Percentiles rank a stretch among this genome's conserved stretches.
These are phyloP conservation scores for Eragrostis nindensis DNA, from an alignment of 176 grass and related monocot species.

Conservation along the genomic window DNA sequence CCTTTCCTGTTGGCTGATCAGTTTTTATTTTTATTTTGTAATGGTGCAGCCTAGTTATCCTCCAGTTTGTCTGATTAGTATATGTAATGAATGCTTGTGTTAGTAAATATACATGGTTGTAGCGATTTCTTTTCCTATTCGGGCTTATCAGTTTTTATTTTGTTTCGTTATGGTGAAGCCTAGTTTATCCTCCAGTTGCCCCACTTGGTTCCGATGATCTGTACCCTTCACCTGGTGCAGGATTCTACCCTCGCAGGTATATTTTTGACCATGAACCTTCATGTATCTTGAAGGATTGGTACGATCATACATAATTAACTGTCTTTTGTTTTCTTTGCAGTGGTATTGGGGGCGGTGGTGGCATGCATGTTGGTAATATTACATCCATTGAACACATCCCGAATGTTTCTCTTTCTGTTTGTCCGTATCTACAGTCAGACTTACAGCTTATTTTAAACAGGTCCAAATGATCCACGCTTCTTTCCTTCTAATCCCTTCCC, in stretches of 20 bases:
- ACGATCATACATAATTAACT: constrained; percentile 6
- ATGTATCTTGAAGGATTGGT: background rate
- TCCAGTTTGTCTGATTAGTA: too few relatives aligned
- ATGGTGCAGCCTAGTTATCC: too few relatives aligned
- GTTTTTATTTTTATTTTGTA: too few relatives aligned
- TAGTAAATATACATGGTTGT: too few relatives aligned
- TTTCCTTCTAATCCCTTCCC: constrained; percentile 67
- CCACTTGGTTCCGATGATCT: constrained; percentile 70
- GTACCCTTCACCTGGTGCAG: constrained; percentile 73
- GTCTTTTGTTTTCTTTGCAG: constrained; percentile 51
- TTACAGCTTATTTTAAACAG: constrained; percentile 43
- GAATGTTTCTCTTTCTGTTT: background rate
- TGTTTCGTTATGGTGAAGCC: constrained; percentile 38
- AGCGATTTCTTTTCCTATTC: too few relatives aligned
- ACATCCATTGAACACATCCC: background rate
- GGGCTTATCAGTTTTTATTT: constrained; percentile 20
- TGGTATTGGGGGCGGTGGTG: constrained; percentile 60
- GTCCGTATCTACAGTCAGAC: background rate
- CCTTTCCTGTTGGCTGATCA: constrained; percentile 7
- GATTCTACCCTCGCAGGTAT: constrained; percentile 84
- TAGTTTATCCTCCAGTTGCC: constrained; percentile 70
- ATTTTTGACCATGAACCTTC: constrained; percentile 18
- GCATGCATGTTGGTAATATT: constrained; percentile 86
- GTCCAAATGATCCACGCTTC: constrained; percentile 81
- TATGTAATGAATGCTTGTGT: too few relatives aligned